Conservation (phyloP, 495 filamentous ascomycete genomes). For the Lepraria neglecta region DNA sequence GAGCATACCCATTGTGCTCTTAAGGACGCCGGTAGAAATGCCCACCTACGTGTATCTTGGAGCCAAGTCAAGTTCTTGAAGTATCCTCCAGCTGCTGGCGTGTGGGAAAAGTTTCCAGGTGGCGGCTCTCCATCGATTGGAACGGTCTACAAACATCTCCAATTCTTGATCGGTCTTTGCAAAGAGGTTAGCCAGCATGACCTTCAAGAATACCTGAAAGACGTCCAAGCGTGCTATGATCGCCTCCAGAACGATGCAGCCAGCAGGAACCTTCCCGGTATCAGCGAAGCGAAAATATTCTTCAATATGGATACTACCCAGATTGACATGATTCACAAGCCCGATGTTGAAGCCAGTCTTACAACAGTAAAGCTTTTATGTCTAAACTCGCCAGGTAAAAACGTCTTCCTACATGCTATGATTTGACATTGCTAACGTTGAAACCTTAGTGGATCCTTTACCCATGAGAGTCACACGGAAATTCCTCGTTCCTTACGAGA, state of each 20-base stretch:
- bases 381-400: slow-evolving; percentile 25
- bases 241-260: slow-evolving; percentile 25
- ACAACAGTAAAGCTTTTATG: slow-evolving; percentile 24
- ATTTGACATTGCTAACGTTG: neutral
- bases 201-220: slow-evolving; percentile 27
- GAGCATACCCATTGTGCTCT: slow-evolving; percentile 16
- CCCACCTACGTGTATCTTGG: slow-evolving; percentile 26
- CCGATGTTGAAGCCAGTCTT: slow-evolving; percentile 21
- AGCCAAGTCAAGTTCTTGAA: slow-evolving; percentile 25
- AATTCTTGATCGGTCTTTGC: slow-evolving; percentile 19
- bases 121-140: slow-evolving; percentile 20
- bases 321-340: slow-evolving; percentile 8
- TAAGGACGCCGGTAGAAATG: slow-evolving; percentile 14
- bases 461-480: slow-evolving; percentile 22
- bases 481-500: slow-evolving; percentile 30
- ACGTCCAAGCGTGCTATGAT: slow-evolving; percentile 28
- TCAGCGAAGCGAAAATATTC: slow-evolving; percentile 23
- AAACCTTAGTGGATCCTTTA: slow-evolving; percentile 21
- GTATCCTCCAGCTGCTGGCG: slow-evolving; percentile 20
- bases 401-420: neutral
- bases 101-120: slow-evolving; percentile 15
- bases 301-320: slow-evolving; percentile 28
- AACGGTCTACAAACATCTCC: slow-evolving; percentile 28
- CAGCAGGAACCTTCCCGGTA: slow-evolving; percentile 11
- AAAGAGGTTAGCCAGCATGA: slow-evolving; percentile 14